These are phyloP conservation scores for Serendipita indica DNA, from an alignment of 768 basidiomycete genomes.

Conservation along the genomic window DNA sequence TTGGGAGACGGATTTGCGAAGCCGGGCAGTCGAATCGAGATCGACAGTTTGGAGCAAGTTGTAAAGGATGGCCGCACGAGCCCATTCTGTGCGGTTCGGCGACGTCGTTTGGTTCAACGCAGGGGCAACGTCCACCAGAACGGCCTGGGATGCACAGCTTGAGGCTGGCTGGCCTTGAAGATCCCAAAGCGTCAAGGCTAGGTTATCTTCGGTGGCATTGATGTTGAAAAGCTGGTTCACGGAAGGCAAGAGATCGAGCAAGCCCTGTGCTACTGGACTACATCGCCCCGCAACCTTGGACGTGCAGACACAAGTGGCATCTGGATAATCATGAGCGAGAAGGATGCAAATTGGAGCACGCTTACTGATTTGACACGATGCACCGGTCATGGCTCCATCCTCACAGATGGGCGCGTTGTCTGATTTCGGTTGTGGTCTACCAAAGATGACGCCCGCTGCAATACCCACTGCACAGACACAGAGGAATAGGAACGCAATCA, in stretches of 20 bases:
- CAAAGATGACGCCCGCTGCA: conserved; percentile 27
- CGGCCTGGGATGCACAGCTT: conserved; percentile 39
- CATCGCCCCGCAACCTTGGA: conserved; percentile 31
- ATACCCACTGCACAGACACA: conserved; percentile 25
- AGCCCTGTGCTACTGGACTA: conserved; percentile 36
- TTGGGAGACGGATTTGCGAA: conserved; percentile 34
- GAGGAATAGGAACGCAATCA: conserved; percentile 20
- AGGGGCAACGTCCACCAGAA: conserved; percentile 39
- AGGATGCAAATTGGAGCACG: conserved; percentile 9
- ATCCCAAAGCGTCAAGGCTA: conserved; percentile 38
- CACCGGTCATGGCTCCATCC: conserved; percentile 32
- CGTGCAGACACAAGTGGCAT: conserved; percentile 48
- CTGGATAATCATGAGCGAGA: conserved; percentile 22
- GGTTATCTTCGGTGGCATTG: conserved; percentile 30
- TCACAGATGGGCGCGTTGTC: conserved; percentile 23
- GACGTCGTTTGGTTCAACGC: conserved; percentile 26
- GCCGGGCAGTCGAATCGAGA: conserved; percentile 22
- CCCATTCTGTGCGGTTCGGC: conserved; percentile 43
- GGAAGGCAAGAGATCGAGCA: conserved; percentile 35
- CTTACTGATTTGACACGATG: conserved; percentile 42
- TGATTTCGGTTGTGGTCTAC: conserved; percentile 22
- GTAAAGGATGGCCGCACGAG: conserved; percentile 45
- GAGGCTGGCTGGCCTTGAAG: conserved; percentile 31
- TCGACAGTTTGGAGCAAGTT: conserved; percentile 40
- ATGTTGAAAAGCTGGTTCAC: conserved; percentile 34